Conservation (phyloP, 805 yeast genomes). For the Yarrowia sp. region DNA sequence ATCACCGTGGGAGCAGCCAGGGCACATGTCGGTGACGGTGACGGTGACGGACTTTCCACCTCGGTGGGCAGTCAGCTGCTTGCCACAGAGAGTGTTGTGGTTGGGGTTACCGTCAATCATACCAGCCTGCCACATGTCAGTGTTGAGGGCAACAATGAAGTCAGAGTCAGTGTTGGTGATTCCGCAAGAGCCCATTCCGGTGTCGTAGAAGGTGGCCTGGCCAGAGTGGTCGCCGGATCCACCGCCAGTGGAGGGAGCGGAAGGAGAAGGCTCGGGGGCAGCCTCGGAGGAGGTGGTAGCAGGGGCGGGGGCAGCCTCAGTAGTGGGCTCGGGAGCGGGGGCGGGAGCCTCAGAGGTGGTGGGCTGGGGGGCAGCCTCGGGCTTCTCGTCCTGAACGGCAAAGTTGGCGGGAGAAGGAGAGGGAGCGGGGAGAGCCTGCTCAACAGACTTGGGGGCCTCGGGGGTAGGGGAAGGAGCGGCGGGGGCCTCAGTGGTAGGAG, state of each 20-base stretch:
- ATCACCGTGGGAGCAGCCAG: constrained; percentile 49
- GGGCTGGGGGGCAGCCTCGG: not conserved
- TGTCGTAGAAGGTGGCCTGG: constrained; percentile 32
- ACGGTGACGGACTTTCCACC: constrained; percentile 53
- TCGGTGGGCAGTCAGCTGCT: constrained; percentile 46
- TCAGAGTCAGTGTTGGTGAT: constrained; percentile 45
- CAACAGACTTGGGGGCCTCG: constrained; percentile 22
- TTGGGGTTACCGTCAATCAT: constrained; percentile 43
- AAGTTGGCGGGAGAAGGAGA: constrained; percentile 15
- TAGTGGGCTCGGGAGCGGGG: constrained; percentile 19
- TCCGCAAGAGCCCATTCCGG: constrained; percentile 56
- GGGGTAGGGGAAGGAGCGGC: constrained; percentile 26
- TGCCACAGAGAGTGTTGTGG: constrained; percentile 48
- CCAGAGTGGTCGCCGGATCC: constrained; percentile 30
- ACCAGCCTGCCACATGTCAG: constrained; percentile 47
- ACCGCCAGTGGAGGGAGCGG: constrained; percentile 24
- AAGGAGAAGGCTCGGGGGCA: constrained; percentile 24
- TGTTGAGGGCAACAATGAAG: constrained; percentile 50
- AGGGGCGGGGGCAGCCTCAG: constrained; percentile 22
- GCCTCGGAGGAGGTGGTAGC: constrained; percentile 22
- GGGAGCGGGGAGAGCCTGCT: constrained; percentile 27
- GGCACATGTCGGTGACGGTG: constrained; percentile 56
- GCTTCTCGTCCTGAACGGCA: not conserved
- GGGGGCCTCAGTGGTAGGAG: constrained; percentile 25
- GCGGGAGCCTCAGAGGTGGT: not conserved